Conservation (phyloP, 108 stramenopile genomes). For the Nitzschia inconspicua region DNA sequence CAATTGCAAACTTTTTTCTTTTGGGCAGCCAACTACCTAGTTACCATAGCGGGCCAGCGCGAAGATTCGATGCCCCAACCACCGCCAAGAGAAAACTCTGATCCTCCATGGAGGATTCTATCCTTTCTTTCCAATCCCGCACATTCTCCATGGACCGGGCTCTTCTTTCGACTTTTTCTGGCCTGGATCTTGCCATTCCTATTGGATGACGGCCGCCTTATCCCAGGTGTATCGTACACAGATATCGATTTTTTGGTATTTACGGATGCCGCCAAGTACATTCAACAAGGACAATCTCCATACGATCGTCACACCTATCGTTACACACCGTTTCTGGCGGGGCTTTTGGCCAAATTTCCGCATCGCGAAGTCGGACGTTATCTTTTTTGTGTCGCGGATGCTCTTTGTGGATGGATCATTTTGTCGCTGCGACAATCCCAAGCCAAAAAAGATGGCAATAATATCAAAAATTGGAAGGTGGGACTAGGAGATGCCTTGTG, state of each 20-base stretch:
- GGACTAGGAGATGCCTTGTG: constrained; percentile 57
- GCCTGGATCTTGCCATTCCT: constrained; percentile 58
- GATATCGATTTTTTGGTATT: constrained; percentile 90
- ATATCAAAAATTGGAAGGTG: constrained; percentile 15
- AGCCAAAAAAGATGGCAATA: constrained; percentile 4
- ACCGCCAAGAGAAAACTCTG: no score
- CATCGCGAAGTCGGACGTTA: constrained; percentile 51
- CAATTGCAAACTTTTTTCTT: no score
- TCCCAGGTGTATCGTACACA: constrained; percentile 80
- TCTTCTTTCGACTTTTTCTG: constrained; percentile 55
- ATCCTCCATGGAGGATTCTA: no score
- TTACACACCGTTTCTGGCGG: constrained; percentile 96
- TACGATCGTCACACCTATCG: constrained; percentile 97
- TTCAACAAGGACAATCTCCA: constrained; percentile 66
- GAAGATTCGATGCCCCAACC: no score
- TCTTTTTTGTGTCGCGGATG: constrained; percentile 83
- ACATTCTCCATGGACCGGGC: constrained; percentile 44
- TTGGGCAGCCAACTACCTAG: no score
- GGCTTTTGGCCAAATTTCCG: constrained; percentile 43
- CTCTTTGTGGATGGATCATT: constrained; percentile 77
- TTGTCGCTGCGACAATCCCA: constrained; percentile 22
- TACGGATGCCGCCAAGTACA: constrained; percentile 70
- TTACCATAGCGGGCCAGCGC: no score
- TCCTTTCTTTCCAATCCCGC: constrained; percentile 20
- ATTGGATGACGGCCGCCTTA: constrained; percentile 57